Percentiles rank a stretch among this genome's conserved stretches.
These are phyloP conservation scores for Citrus maxima DNA, from an alignment of 345 rosid species.

Conservation along the genomic window DNA sequence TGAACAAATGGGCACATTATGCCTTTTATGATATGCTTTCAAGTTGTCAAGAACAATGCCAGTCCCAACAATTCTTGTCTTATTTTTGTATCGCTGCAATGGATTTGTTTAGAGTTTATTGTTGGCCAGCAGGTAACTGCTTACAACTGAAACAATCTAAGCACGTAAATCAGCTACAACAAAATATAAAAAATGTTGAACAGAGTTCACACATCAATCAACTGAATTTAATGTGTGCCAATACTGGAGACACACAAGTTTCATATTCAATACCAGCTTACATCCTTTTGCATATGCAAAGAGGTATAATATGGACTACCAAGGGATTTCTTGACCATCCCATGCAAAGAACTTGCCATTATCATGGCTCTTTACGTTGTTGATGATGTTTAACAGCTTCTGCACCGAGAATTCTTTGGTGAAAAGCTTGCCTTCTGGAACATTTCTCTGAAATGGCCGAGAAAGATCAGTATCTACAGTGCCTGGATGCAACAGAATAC, in stretches of 20 bases:
- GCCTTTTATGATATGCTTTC: no score
- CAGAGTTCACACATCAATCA: neutral
- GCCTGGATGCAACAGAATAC: slow-evolving; percentile 92
- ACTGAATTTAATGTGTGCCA: neutral
- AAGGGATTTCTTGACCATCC: slow-evolving; percentile 92
- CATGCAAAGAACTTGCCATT: slow-evolving; percentile 94
- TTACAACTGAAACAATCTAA: neutral
- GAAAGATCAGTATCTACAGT: slow-evolving; percentile 96
- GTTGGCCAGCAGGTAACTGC: neutral
- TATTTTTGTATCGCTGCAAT: neutral
- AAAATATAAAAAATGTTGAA: neutral
- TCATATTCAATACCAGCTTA: neutral
- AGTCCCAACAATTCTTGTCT: no score
- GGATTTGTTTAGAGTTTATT: neutral
- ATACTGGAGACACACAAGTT: neutral
- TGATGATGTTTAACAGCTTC: slow-evolving; percentile 66
- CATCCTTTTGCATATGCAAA: neutral
- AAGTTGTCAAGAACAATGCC: no score
- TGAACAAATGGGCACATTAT: no score
- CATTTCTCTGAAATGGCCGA: slow-evolving; percentile 75
- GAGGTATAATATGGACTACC: slow-evolving; percentile 31
- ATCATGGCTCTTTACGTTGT: slow-evolving; percentile 52
- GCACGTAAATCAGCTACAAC: neutral
- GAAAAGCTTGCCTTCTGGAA: slow-evolving; percentile 79
- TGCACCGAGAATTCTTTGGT: slow-evolving; percentile 75